Conservation (phyloP, 352 stramenopile genomes). For the Pilasporangium apinafurcum region DNA sequence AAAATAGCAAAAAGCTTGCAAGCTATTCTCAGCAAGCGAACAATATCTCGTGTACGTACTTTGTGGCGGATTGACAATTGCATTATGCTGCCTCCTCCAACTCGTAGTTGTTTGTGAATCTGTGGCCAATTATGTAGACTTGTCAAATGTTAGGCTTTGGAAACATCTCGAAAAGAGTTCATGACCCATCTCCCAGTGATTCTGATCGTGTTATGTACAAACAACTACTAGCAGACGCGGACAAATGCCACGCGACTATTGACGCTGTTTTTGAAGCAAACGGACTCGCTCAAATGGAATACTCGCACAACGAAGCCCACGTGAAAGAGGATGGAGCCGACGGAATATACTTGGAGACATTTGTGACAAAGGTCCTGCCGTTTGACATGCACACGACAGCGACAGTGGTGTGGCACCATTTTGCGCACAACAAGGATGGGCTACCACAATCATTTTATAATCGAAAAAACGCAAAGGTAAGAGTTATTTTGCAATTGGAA, state of each 20-base stretch:
- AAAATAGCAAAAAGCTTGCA: conserved; percentile 51
- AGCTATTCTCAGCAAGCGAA: conserved; percentile 44
- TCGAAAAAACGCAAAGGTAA: conserved; percentile 27
- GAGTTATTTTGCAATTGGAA: too few relatives aligned
- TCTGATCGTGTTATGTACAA: conserved; percentile 24
- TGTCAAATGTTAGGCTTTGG: too few relatives aligned
- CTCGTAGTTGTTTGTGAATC: too few relatives aligned
- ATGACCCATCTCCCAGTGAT: conserved; percentile 15
- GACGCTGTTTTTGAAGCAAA: conserved; percentile 4
- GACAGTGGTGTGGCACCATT: conserved; percentile 30
- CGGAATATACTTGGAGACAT: conserved; percentile 30
- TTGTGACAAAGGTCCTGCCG: conserved; percentile 25
- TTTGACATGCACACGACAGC: conserved; percentile 32
- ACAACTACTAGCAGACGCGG: conserved; percentile 12
- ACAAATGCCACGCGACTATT: conserved; percentile 1
- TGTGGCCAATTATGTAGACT: too few relatives aligned
- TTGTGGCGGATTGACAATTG: too few relatives aligned
- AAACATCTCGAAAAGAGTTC: too few relatives aligned
- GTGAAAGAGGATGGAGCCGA: conserved; percentile 2
- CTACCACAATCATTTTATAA: conserved; percentile 10
- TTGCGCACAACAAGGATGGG: conserved; percentile 7
- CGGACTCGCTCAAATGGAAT: conserved; percentile 3
- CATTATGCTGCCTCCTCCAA: too few relatives aligned
- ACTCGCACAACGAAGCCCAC: conserved; percentile 4
- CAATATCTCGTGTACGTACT: too few relatives aligned